Base-by-base conservation (phyloP, 192 early-diverging fungal genomes). In the Radiomyces spectabilis region DNA sequence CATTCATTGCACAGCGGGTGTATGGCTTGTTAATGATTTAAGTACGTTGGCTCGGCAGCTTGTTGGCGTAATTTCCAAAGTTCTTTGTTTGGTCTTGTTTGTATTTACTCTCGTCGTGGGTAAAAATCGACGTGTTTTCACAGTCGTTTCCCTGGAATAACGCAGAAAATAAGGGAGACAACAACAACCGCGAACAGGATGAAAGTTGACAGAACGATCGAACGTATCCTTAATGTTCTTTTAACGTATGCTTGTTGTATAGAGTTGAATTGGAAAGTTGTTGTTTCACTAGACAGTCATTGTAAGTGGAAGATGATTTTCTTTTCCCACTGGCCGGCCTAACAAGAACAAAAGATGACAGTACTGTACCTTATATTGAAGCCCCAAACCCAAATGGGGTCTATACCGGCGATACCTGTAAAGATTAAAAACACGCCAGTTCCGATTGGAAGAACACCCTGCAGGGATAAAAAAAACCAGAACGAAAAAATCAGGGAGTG, bases 401-500 rank as follows among this genome's bases (percentile, higher is more conserved):
- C 68, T 19, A 74, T 38, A 41, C 59, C 69, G 9, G 57, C 49
- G 6, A 63, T 29, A 38, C 59, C 54, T 22, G 59, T 57, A 24
- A 55, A 38, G 5, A 74, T 32, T 51, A 57, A 65, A 43, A 65
- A 51, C n/a, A 72, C 33, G 40, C 60, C 70, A 31, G 54, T 30
- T 41, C 48, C 42, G 30, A 72, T 52, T 41, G 66, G 65, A n/a
- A 68, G 19, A n/a, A 69, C 22, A 48, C 52, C 65, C 65, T 66
- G 43, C 6, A 51, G 15, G 40, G 39, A 48, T 9, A 58, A 51
- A 34, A 45, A 33, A 44, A 41, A 35, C 35, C 32, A 34, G 37
- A 24, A 13, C 29, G 37, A 26, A 34, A 35, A 34, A 34, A 21
- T n/a, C n/a, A n/a, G n/a, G n/a, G n/a, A n/a, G n/a, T n/a, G n/a